Evolutionary conservation across 805 yeast genomes (phyloP).

Genomic region (Saturnispora hagleri): DNA sequence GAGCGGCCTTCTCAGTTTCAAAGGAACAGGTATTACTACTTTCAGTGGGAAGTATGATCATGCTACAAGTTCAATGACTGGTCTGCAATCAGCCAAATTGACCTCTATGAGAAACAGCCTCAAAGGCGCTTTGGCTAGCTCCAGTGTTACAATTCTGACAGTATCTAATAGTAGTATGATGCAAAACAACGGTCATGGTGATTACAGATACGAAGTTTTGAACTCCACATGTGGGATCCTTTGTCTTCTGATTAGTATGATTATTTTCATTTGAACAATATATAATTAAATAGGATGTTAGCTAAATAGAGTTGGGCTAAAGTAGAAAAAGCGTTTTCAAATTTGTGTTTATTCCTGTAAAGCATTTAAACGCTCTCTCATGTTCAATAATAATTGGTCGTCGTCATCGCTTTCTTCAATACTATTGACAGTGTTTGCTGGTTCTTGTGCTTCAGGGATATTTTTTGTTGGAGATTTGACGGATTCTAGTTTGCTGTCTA

Average conservation of each 20-base stretch:
- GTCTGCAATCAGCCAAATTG: not conserved
- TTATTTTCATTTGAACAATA: not conserved
- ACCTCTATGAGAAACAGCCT: not conserved
- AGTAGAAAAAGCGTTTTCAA: not conserved
- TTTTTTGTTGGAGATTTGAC: slow-evolving; percentile 11
- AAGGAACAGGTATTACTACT: not conserved
- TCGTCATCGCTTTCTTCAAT: slow-evolving; percentile 48
- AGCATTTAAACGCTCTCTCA: slow-evolving; percentile 84
- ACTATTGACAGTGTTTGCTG: slow-evolving; percentile 16
- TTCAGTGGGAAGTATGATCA: too few relatives aligned
- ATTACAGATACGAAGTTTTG: slow-evolving; percentile 1
- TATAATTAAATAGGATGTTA: not conserved
- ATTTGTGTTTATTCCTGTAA: slow-evolving; percentile 45
- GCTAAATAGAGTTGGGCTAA: not conserved
- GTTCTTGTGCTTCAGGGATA: slow-evolving; percentile 13
- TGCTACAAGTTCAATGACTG: not conserved
- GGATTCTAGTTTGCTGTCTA: not conserved
- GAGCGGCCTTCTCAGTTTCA: not conserved
- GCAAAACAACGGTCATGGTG: not conserved
- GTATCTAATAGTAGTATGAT: not conserved
- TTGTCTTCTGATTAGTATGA: slow-evolving; percentile 1
- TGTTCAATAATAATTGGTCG: slow-evolving; percentile 65
- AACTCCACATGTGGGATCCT: slow-evolving; percentile 4
- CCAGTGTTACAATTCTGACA: not conserved
- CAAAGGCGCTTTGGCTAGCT: not conserved